Evolutionary conservation across 1,284 basidiomycete species (phyloP).

Genomic region (Cryptococcus sp.): DNA sequence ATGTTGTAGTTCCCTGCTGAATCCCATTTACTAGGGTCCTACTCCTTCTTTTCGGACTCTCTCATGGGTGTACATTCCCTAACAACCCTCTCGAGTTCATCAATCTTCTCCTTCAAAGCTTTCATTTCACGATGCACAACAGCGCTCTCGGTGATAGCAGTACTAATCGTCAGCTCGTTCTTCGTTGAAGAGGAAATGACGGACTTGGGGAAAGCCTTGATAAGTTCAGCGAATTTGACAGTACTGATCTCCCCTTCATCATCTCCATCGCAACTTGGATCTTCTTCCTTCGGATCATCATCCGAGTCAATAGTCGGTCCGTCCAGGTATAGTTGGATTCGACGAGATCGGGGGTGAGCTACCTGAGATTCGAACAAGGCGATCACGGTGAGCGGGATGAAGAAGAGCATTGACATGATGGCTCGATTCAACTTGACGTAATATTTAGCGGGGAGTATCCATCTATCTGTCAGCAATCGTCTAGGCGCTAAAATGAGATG

Average conservation of each 20-base stretch:
- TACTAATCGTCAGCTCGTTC: conserved; percentile 20
- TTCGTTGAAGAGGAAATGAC: conserved; percentile 25
- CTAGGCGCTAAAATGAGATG: neutral
- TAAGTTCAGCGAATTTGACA: conserved; percentile 68
- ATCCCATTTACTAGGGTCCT: conserved; percentile 2
- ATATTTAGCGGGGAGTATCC: conserved; percentile 21
- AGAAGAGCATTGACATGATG: conserved; percentile 74
- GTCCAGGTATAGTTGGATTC: conserved; percentile 64
- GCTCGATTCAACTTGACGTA: conserved; percentile 63
- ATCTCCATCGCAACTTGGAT: conserved; percentile 53
- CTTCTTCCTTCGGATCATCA: conserved; percentile 61
- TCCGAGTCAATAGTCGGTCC: conserved; percentile 57
- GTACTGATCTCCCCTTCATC: conserved; percentile 59
- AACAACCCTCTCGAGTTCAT: conserved; percentile 56
- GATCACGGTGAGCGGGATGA: conserved; percentile 67
- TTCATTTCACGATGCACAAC: conserved; percentile 64
- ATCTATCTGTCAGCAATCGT: conserved; percentile 17
- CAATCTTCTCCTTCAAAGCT: conserved; percentile 58
- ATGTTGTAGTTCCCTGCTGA: too few species aligned
- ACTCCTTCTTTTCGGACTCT: conserved; percentile 4
- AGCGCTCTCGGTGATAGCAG: conserved; percentile 58
- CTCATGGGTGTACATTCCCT: conserved; percentile 23
- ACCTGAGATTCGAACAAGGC: conserved; percentile 69
- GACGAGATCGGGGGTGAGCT: conserved; percentile 48
- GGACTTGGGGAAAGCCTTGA: conserved; percentile 75